phyloP scores from a whole-genome alignment of 2,329 filamentous ascomycete genomes.

The Ambrosiella xylebori region DNA sequence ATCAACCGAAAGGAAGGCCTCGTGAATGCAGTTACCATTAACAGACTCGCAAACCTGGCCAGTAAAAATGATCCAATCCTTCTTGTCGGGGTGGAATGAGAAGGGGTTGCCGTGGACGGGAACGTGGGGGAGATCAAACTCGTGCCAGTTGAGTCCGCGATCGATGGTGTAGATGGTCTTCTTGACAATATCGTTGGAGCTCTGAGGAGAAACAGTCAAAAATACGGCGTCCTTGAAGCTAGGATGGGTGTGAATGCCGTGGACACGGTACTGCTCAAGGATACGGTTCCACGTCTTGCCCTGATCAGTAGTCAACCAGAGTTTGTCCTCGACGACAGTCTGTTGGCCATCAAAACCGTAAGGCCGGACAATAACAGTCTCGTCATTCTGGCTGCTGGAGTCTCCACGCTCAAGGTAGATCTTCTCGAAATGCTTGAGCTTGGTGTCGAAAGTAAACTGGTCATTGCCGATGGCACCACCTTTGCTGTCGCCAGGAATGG shows the following conservation, averaged over 20 bases:
- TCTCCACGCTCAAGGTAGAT: constrained; percentile 67
- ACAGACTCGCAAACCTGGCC: constrained; percentile 50
- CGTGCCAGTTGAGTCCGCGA: constrained; percentile 54
- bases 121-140: constrained; percentile 52
- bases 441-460: constrained; percentile 44
- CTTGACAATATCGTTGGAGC: constrained; percentile 22
- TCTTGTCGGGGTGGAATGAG: constrained; percentile 67
- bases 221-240: constrained; percentile 76
- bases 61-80: constrained; percentile 86
- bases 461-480: constrained; percentile 42
- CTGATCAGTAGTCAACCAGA: constrained; percentile 68
- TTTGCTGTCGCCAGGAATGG: constrained; percentile 23
- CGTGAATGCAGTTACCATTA: constrained; percentile 45
- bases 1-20: constrained; percentile 62
- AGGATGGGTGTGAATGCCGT: constrained; percentile 55
- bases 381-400: constrained; percentile 45
- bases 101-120: constrained; percentile 30
- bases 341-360: constrained; percentile 19
- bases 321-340: constrained; percentile 29
- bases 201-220: constrained; percentile 48
- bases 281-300: constrained; percentile 69
- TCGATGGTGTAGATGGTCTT: constrained; percentile 65
- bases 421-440: constrained; percentile 34
- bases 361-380: constrained; percentile 47
- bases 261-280: constrained; percentile 52